A percentile compares a stretch with the other conserved stretches of the same genome.
phyloP scores from a whole-genome alignment of 202 grass and related monocot genomes.

The Schoenoplectus tabernaemontani region DNA sequence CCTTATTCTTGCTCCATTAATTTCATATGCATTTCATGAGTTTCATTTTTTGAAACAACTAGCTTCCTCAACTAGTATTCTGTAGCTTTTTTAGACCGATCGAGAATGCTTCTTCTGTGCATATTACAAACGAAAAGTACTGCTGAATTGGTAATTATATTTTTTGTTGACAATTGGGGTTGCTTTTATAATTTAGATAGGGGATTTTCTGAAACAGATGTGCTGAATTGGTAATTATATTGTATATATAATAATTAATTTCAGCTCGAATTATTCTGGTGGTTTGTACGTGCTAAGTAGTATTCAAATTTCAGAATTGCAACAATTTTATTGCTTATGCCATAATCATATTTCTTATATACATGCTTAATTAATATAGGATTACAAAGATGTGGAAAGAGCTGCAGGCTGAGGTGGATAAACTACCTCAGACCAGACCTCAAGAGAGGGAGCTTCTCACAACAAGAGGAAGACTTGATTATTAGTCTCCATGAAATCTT shows the following conservation, averaged over 20 bases:
- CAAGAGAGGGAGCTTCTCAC: constrained; percentile 92
- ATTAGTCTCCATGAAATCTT: constrained; percentile 77
- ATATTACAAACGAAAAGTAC: neutral
- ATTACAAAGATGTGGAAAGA: constrained; percentile 90
- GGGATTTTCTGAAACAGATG: neutral
- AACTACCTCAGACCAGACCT: constrained; percentile 95
- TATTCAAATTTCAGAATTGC: neutral
- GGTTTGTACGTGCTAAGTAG: neutral
- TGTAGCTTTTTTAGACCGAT: neutral
- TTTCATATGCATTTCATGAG: neutral
- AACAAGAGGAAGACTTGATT: constrained; percentile 79
- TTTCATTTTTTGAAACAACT: neutral
- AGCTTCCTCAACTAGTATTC: neutral
- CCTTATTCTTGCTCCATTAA: neutral
- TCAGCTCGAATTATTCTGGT: neutral
- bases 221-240: neutral
- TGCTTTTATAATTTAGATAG: neutral
- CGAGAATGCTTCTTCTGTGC: too few relatives aligned
- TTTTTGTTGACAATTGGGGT: neutral
- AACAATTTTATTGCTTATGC: neutral
- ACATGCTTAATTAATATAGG: constrained; percentile 27
- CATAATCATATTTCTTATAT: too few relatives aligned
- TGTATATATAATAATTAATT: neutral
- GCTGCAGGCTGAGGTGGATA: constrained; percentile 93
- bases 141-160: neutral